Percentiles rank a stretch among this genome's conserved stretches.
phyloP scores from a whole-genome alignment of 2,329 filamentous ascomycete species.

The Paraphoma chrysanthemicola region DNA sequence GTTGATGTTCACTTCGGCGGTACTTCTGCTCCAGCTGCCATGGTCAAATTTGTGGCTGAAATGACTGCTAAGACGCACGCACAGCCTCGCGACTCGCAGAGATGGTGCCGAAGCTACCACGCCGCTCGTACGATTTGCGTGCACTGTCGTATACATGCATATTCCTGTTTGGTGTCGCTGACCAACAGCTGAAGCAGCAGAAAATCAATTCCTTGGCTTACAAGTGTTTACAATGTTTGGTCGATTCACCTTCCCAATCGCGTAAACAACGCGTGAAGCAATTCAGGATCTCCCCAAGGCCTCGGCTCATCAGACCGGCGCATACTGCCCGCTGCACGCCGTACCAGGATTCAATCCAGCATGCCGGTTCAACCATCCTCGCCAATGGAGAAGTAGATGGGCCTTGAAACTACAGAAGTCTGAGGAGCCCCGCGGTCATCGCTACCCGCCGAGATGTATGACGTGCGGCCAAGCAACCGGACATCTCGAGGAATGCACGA shows the following conservation, averaged over 20 bases:
- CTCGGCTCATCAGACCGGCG: slow-evolving; percentile 1
- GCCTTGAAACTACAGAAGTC: slow-evolving; percentile 14
- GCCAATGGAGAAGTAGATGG: slow-evolving; percentile 10
- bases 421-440: slow-evolving; percentile 10
- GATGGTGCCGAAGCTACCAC: slow-evolving; percentile 11
- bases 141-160: not conserved
- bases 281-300: not conserved
- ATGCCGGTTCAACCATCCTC: slow-evolving; percentile 5
- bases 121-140: not conserved
- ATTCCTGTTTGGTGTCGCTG: not conserved
- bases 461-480: slow-evolving; percentile 23
- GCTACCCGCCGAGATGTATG: slow-evolving; percentile 1
- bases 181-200: not conserved
- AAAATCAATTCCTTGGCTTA: not conserved
- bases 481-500: slow-evolving; percentile 19
- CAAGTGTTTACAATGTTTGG: not conserved
- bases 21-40: not conserved
- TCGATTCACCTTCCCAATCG: not conserved
- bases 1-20: not conserved
- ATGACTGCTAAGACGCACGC: not conserved
- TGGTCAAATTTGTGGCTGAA: not conserved
- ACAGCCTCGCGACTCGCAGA: slow-evolving; percentile 4
- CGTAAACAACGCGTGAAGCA: not conserved
- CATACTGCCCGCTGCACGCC: slow-evolving; percentile 1
- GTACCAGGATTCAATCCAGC: slow-evolving; percentile 3